A percentile compares a stretch with the other conserved stretches of the same genome.
These are phyloP conservation scores for Candida ortonii DNA, from an alignment of 805 yeast species.

Conservation along the genomic window DNA sequence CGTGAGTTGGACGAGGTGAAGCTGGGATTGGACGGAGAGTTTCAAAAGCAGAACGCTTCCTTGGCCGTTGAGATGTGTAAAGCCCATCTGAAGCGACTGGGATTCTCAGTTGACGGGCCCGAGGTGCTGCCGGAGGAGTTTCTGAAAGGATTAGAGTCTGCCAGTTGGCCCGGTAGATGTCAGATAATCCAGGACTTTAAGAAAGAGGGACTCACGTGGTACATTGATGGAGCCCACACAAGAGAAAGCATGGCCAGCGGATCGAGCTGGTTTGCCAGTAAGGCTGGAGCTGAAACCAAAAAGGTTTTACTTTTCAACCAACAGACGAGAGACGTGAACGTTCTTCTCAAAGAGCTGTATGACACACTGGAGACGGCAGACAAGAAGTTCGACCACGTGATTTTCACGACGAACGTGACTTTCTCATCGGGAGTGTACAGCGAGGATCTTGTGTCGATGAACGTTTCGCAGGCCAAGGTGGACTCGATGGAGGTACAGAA, in stretches of 20 bases:
- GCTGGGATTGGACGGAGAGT: constrained; percentile 78
- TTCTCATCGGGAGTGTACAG: constrained; percentile 81
- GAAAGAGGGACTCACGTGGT: constrained; percentile 62
- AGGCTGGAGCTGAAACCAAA: constrained; percentile 29
- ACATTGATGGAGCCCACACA: constrained; percentile 95
- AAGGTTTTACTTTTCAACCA: constrained; percentile 81
- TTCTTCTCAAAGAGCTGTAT: constrained; percentile 55
- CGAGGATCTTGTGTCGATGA: constrained; percentile 80
- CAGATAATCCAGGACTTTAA: constrained; percentile 53
- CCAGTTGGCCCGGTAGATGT: constrained; percentile 96
- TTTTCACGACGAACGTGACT: constrained; percentile 89
- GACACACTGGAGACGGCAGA: constrained; percentile 36
- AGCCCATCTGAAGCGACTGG: constrained; percentile 53
- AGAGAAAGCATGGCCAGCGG: constrained; percentile 83
- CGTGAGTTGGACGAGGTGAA: constrained; percentile 39
- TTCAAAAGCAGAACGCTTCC: constrained; percentile 84
- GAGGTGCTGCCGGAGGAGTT: constrained; percentile 47
- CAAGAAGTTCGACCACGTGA: constrained; percentile 64
- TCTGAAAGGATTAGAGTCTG: constrained; percentile 56
- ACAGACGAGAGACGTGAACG: constrained; percentile 83
- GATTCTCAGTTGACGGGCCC: constrained; percentile 33
- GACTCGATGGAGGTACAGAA: constrained; percentile 82
- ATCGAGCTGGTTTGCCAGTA: constrained; percentile 65
- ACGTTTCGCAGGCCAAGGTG: constrained; percentile 74
- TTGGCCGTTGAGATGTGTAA: constrained; percentile 72